Base-by-base conservation (phyloP, 768 basidiomycete species). In the Collybiopsis luxurians region DNA sequence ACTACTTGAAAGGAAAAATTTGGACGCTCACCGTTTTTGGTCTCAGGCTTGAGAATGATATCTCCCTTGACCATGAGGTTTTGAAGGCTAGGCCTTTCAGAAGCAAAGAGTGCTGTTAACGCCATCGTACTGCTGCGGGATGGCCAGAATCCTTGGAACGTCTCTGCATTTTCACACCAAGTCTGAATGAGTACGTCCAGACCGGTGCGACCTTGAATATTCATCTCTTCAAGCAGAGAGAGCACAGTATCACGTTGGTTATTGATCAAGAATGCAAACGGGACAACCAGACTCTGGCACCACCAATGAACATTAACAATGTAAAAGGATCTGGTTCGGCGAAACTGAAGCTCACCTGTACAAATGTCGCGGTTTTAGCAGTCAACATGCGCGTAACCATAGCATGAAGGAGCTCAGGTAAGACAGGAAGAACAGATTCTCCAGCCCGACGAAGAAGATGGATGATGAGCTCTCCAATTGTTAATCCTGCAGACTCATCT, bases 61-160 rank as follows among this genome's bases (percentile, higher is more conserved):
- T 98, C 95, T 7, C 96, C 96, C 69, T 95, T 95, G 44, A 98
- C 96, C 26, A 76, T 69, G 12, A 97, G 72, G 34, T 73, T 78
- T 60, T 83, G 82, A 61, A 98, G 63, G 58, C 81, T 83, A 11
- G 85, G 78, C n/a, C 88, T 79, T 53, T 83, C 79, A 4, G 85
- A 82, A 0, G 73, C 72, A 65, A 89, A 89, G 23, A 98, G 77
- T 59, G 89, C 83, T 27, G 82, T 82, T 49, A 99, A 73, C 1
- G 89, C 95, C 54, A 98, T 73, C 38, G 84, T 87, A 69, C 92
- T 95, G 64, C 96, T 81, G 30, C 92, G 84, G 3, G 86, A 84
- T 10, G 92, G 87, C 95, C 96, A 98, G 70, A 88, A 93, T 28
- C 97, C 95, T 66, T 94, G 92, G 80, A 98, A 91, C 4, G 89